Conservation (phyloP, 139 green algal species). For the Chlorella ohadii region DNA sequence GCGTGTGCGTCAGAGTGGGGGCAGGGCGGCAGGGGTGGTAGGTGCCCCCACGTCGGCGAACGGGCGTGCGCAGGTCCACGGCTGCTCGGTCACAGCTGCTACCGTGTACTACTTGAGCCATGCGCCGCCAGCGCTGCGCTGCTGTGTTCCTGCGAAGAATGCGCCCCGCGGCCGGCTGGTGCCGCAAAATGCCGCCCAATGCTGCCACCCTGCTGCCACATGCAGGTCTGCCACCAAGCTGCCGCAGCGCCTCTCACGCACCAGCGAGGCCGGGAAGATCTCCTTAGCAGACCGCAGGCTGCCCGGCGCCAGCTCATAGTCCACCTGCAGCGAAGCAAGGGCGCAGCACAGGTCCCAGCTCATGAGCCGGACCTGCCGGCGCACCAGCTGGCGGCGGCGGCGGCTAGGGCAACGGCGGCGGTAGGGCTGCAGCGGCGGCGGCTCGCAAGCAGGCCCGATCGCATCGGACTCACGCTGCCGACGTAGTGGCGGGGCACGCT, state of each 20-base stretch:
- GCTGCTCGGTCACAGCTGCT: background rate
- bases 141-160: too few relatives aligned
- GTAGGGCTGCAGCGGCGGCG: too few relatives aligned
- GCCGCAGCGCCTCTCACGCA: background rate
- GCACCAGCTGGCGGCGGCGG: background rate
- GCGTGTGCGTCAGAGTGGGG: background rate
- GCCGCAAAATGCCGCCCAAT: background rate
- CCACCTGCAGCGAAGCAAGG: slow-evolving; percentile 53
- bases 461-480: too few relatives aligned
- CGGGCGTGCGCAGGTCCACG: background rate
- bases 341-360: background rate
- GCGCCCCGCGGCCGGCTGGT: too few relatives aligned
- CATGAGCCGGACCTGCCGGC: background rate
- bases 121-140: too few relatives aligned
- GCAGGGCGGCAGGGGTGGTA: too few relatives aligned
- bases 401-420: background rate
- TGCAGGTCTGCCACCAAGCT: background rate
- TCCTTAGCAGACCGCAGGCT: slow-evolving; percentile 70
- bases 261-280: slow-evolving; percentile 52
- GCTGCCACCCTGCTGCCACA: background rate
- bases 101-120: too few relatives aligned
- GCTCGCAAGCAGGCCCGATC: background rate
- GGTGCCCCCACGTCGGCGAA: background rate
- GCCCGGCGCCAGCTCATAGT: slow-evolving; percentile 80
- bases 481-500: too few relatives aligned